Base-by-base conservation (phyloP, 148 eudicot genomes). In the Cornus controversa region DNA sequence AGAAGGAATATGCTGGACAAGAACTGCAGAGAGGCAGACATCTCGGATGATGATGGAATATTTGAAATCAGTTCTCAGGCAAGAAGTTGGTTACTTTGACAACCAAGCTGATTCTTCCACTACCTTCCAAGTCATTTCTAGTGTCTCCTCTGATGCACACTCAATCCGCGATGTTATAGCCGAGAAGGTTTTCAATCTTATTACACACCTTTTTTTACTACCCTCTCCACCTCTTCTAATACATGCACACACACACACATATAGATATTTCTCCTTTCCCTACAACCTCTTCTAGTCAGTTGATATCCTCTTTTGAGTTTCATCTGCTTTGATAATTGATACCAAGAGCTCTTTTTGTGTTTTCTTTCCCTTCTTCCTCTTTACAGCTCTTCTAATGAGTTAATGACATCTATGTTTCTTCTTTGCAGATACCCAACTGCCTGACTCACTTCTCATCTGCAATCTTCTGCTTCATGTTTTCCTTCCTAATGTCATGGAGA, bases 1-100 rank as follows among this genome's bases (percentile, higher is more conserved):
- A 87, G 89, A 80, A 73, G 89, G 85, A 58, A 6, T 84, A 8
- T 84, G 85, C 77, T 87, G 89, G 89, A 82, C 85, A 42, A 80
- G 87, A 65, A 84, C 85, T 18, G 85, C 87, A 26, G 89, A 87
- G 74, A 76, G 89, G 75, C 89, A 87, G 37, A 80, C 87, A 14
- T 79, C 87, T 34, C 82, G 84, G 1, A 74, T 84, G 42, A 76
- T 87, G 75, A 82, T 68, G 75, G 76, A 84, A 28, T 87, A 87
- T 66, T 66, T 87, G 70, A 80, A 76, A 73, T 84, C 89, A 10
- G 85, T 84, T 13, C 75, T 87, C 26, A 84, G 80, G 26, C 87
- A 84, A 64, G 85, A 87, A 66, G 87, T 82, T 22, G 78, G 80
- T 57, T 87, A 77, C 80, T 82, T 84, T 60, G 87, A 86, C 73